Evolutionary conservation across 352 stramenopile species (phyloP).

Genomic region (Phytopythium sindhum): DNA sequence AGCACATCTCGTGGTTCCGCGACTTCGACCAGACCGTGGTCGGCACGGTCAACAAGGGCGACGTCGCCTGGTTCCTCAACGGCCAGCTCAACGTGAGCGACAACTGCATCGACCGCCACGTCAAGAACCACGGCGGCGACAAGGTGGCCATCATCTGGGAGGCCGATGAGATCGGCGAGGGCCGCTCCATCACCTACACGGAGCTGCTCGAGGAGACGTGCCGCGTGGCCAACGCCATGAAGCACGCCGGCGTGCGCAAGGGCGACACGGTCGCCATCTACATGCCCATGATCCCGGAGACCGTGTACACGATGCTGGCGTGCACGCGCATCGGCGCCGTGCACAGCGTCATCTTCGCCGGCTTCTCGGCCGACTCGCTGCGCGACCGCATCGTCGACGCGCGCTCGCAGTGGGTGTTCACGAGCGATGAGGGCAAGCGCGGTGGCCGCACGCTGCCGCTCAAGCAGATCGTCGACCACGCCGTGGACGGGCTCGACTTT

Average conservation of each 20-base stretch:
- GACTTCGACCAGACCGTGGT: slow-evolving; percentile 88
- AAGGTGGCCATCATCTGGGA: slow-evolving; percentile 95
- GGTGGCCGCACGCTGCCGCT: slow-evolving; percentile 89
- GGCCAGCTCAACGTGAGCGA: slow-evolving; percentile 93
- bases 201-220: slow-evolving; percentile 60
- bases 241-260: slow-evolving; percentile 81
- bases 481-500: slow-evolving; percentile 81
- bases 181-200: slow-evolving; percentile 51
- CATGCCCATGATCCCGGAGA: slow-evolving; percentile 98
- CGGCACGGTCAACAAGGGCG: slow-evolving; percentile 87
- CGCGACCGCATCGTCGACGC: slow-evolving; percentile 92
- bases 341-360: slow-evolving; percentile 97
- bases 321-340: slow-evolving; percentile 96
- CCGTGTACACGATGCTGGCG: slow-evolving; percentile 95
- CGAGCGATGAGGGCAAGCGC: slow-evolving; percentile 89
- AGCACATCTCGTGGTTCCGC: slow-evolving; percentile 57
- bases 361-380: slow-evolving; percentile 91
- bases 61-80: slow-evolving; percentile 95
- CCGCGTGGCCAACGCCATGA: slow-evolving; percentile 96
- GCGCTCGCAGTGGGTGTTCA: slow-evolving; percentile 86
- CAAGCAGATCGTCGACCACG: slow-evolving; percentile 94
- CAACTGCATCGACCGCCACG: slow-evolving; percentile 96
- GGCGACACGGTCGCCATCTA: slow-evolving; percentile 97
- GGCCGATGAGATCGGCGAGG: slow-evolving; percentile 92
- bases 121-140: slow-evolving; percentile 41